These are phyloP conservation scores for Paramecium octaurelia DNA, from an alignment of 73 alveolate genomes.

Conservation along the genomic window DNA sequence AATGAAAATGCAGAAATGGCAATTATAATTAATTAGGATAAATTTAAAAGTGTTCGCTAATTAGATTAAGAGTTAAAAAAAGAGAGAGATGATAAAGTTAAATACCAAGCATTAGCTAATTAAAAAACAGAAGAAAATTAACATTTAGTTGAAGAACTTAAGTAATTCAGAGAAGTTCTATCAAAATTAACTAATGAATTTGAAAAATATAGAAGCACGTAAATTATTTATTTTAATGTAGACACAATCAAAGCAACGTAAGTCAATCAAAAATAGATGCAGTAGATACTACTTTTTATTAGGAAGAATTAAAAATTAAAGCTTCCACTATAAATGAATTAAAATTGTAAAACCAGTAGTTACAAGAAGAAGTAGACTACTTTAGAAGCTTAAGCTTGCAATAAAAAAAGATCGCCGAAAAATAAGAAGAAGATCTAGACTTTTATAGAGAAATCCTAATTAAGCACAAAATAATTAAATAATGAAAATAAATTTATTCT, in stretches of 20 bases:
- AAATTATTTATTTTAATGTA: background rate
- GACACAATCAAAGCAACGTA: background rate
- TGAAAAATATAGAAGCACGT: conserved; percentile 14
- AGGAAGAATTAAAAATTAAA: conserved; percentile 31
- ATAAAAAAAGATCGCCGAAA: background rate
- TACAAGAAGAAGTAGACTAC: conserved; percentile 42
- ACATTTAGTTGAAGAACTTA: background rate
- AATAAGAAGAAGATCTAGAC: conserved; percentile 45
- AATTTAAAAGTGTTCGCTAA: conserved; percentile 36
- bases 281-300: background rate
- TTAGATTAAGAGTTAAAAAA: conserved; percentile 45
- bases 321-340: conserved; percentile 31
- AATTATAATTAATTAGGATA: conserved; percentile 45
- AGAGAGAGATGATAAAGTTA: conserved; percentile 29
- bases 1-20: conserved; percentile 60
- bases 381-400: background rate
- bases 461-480: conserved; percentile 32
- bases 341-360: background rate
- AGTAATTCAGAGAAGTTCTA: conserved; percentile 35
- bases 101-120: background rate
- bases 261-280: conserved; percentile 3
- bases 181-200: conserved; percentile 43
- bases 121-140: conserved; percentile 30
- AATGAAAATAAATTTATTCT: background rate
- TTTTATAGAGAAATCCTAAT: conserved; percentile 50